A percentile compares a stretch with the other conserved stretches of the same genome.
phyloP scores from a whole-genome alignment of 2,329 filamentous ascomycete genomes.

The Polychaeton citri region DNA sequence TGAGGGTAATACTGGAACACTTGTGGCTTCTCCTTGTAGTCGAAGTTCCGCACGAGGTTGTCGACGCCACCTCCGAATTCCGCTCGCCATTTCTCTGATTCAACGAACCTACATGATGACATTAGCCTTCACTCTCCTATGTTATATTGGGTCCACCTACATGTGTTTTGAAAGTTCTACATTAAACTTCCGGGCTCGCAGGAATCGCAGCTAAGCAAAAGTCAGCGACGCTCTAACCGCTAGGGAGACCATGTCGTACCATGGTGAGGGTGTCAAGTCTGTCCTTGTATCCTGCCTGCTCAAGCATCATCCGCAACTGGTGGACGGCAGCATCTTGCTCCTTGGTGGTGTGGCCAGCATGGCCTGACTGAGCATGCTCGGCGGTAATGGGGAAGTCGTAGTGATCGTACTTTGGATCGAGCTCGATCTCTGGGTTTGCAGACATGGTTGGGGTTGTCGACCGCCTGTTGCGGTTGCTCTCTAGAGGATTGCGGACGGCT shows the following conservation, averaged over 20 bases:
- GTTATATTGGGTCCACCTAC: conserved; percentile 39
- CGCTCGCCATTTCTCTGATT: conserved; percentile 82
- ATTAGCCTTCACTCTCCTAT: background rate
- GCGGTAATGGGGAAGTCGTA: conserved; percentile 83
- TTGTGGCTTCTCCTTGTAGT: conserved; percentile 73
- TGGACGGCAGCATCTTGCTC: conserved; percentile 81
- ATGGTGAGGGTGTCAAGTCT: conserved; percentile 85
- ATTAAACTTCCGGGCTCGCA: conserved; percentile 91
- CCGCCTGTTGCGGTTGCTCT: background rate
- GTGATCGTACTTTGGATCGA: conserved; percentile 87
- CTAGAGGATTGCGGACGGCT: too few species aligned
- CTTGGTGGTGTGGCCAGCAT: conserved; percentile 74
- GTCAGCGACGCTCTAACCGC: conserved; percentile 1
- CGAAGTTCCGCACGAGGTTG: conserved; percentile 64
- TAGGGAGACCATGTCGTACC: conserved; percentile 37
- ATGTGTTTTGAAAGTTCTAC: conserved; percentile 73
- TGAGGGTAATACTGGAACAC: conserved; percentile 91
- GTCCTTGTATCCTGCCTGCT: conserved; percentile 68
- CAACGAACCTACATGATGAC: conserved; percentile 65
- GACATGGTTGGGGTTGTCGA: conserved; percentile 11
- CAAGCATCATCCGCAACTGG: conserved; percentile 74
- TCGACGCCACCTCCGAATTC: conserved; percentile 64
- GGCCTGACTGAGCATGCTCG: conserved; percentile 56
- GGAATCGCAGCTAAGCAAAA: conserved; percentile 58
- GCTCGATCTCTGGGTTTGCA: conserved; percentile 29